Evolutionary conservation across 1,139 yeast genomes (phyloP), one percentile per base, ranked within the genome.

Genomic region (Kurtzmaniella quercitrusa): DNA sequence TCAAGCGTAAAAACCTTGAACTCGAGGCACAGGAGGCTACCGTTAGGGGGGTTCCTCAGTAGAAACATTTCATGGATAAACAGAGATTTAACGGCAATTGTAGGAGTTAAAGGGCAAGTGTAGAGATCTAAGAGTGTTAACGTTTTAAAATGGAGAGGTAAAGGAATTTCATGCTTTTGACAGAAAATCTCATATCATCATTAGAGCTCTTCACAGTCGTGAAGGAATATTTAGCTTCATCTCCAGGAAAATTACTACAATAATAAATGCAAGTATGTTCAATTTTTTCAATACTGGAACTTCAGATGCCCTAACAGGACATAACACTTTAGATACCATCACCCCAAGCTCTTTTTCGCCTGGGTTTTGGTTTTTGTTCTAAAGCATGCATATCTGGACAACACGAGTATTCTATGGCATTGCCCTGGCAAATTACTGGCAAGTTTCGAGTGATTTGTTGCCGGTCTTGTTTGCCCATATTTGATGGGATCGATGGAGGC

Each of bases 1-100:
- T 79, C 44, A 70, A 72, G 41, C 74, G 88, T 48, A 68, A 68
- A 40, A 73, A 68, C 43, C 64, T 85, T 39, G 86, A 83, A 50
- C 58, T 66, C 33, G 91, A 84, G 54, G 88, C 89, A 4, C 78
- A 76, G 54, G 74, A 68, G 39, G 85, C 86, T 3, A 65, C 76
- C 14, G 62, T 63, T 14, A 55, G 68, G 46, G 68, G 64, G 20
- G 69, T 81, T 54, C 87, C 87, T 2, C 63, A 59, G 33, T 71
- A 56, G 48, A 36, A 14, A 22, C 26, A 11, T 22, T 7, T 22
- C 30, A 26, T 26, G 30, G 30, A 26, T 9, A 21, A 9, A 21
- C 9, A 21, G 6, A 7, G 23, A 21, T 21, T n/a, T n/a, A n/a
- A n/a, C n/a, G n/a, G n/a, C n/a, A n/a, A n/a, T n/a, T n/a, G n/a